A percentile compares a stretch with the other conserved stretches of the same genome.
Evolutionary conservation across 306 rosid genomes (phyloP).

Genomic region (Neltuma alba): DNA sequence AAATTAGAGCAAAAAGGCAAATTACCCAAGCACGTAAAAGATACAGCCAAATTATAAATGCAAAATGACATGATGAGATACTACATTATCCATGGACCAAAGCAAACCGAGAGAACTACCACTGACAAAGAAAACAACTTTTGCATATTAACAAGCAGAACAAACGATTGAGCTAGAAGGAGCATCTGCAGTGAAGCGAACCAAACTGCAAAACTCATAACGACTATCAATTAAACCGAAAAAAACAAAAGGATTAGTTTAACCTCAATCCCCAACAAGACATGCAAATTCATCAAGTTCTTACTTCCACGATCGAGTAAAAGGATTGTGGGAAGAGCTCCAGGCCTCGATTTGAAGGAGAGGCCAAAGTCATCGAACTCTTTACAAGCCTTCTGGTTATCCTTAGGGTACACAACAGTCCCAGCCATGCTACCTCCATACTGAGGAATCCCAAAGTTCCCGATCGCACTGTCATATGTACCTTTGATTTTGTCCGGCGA

Average conservation of each 20-base stretch:
- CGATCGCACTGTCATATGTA: constrained; percentile 87
- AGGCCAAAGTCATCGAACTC: constrained; percentile 74
- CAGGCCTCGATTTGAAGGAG: constrained; percentile 71
- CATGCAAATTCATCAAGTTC: constrained; percentile 31
- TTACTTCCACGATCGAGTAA: constrained; percentile 97
- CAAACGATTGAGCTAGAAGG: constrained; percentile 13
- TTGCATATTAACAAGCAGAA: constrained; percentile 22
- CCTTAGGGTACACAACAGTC: constrained; percentile 75
- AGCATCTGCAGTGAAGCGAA: constrained; percentile 3
- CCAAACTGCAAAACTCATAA: constrained; percentile 26
- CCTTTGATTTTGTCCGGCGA: constrained; percentile 89
- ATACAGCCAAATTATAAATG: background rate
- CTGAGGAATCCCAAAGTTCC: constrained; percentile 97
- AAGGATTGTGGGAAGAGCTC: constrained; percentile 90
- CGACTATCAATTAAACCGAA: background rate
- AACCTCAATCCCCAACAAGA: background rate
- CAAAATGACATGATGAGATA: background rate
- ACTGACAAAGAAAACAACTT: constrained; percentile 19
- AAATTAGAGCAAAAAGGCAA: background rate
- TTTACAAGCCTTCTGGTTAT: constrained; percentile 85
- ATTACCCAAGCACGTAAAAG: background rate
- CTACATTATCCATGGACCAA: constrained; percentile 5
- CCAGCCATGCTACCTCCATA: constrained; percentile 99
- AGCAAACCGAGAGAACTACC: constrained; percentile 1
- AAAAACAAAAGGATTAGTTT: background rate